Base-by-base conservation (phyloP, 495 filamentous ascomycete species). In the Trichoderma parareesei region DNA sequence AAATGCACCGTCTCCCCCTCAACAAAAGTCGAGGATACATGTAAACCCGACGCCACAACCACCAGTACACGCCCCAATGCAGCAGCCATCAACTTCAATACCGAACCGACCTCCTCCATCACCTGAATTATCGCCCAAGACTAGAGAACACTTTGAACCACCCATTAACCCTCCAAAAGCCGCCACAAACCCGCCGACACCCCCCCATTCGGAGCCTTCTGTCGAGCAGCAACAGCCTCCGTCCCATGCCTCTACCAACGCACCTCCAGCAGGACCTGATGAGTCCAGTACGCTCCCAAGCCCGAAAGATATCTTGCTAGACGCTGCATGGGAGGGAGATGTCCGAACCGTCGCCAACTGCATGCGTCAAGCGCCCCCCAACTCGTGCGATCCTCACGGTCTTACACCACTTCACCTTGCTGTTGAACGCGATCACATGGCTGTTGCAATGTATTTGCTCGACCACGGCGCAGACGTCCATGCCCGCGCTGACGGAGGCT, bases 381-480 rank as follows among this genome's bases (percentile, higher is more conserved):
- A 8, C 43, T 63, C 40, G 20, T 63, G 61, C 61, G 61, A 63
- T 37, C 14, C 20, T 16, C 41, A 44, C 20, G 61, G 61, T 3
- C 61, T 63, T 4, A 63, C 61, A 44, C 76, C 78, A n/a, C 68
- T 83, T 41, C 74, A 78, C 38, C 68, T 75, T 55, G 80, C 80
- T 6, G 74, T 75, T 5, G 55, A 70, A 35, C 70, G 70, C 10
- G 78, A 79, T 10, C 67, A 76, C 65, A 63, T 74, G 18, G 72
- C 72, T 10, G 72, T 79, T 63, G 73, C 75, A 38, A 71, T 73
- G 53, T 67, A 77, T 16, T 65, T 82, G n/a, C 66, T 81, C 14
- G 66, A 72, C 38, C 67, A 66, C 10, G 74, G 73, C 14, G 76
- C 78, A 2, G 64, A 73, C 44, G 69, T 81, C 20, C 68, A 76